Evolutionary conservation across 1,139 yeast genomes (phyloP).

Genomic region (Wickerhamomyces sp.): DNA sequence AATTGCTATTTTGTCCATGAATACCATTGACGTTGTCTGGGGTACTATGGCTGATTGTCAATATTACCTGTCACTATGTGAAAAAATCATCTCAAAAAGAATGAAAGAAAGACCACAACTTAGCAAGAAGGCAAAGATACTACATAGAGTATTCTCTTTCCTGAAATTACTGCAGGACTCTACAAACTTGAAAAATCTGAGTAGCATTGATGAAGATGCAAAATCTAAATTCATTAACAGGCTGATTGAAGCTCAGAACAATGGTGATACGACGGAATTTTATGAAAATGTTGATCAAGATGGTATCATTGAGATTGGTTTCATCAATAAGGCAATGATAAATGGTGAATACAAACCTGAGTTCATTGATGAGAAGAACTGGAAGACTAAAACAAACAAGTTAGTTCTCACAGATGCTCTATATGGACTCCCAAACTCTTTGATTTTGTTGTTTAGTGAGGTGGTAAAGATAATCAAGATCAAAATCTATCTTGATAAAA

Average conservation of each 20-base stretch:
- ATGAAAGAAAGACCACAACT: constrained; percentile 61
- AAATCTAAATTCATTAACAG: constrained; percentile 10
- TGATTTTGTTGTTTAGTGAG: constrained; percentile 66
- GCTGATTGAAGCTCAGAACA: constrained; percentile 12
- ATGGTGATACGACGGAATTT: constrained; percentile 25
- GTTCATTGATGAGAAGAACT: constrained; percentile 37
- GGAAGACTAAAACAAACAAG: constrained; percentile 37
- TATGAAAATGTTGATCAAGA: constrained; percentile 36
- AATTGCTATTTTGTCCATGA: constrained; percentile 83
- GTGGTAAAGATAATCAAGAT: constrained; percentile 62
- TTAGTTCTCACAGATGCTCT: constrained; percentile 76
- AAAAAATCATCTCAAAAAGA: constrained; percentile 64
- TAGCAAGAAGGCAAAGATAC: constrained; percentile 68
- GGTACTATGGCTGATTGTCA: constrained; percentile 88
- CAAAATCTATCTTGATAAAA: constrained; percentile 44
- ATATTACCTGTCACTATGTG: constrained; percentile 71
- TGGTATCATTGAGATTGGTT: constrained; percentile 37
- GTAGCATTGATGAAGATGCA: constrained; percentile 7
- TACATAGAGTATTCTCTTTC: constrained; percentile 76
- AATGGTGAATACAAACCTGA: constrained; percentile 21
- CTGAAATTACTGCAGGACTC: constrained; percentile 59
- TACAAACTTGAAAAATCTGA: constrained; percentile 16
- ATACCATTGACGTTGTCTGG: constrained; percentile 84
- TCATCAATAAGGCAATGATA: constrained; percentile 11
- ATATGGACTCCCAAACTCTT: constrained; percentile 80